Base-by-base conservation (phyloP, 169 alveolate genomes). In the Babesia bovis region DNA sequence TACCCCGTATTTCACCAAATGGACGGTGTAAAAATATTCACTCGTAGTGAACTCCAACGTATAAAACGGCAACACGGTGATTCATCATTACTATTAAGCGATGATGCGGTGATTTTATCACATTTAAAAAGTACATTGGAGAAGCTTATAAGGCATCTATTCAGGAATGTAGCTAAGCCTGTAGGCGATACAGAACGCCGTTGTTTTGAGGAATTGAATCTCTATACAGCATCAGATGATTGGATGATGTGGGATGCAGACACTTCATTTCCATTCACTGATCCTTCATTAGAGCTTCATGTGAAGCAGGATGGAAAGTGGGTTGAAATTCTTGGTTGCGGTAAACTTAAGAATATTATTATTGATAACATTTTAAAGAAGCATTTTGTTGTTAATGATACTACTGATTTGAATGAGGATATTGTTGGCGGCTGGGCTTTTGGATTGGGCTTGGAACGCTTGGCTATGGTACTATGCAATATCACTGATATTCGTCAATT, bases 1-100 rank as follows among this genome's bases (percentile, higher is more conserved):
- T 95, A 91, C 55, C 98, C 98, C 21, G 96, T 93, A 44, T 95
- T 95, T 81, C 98, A 95, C 78, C 93, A 95, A 66, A 81, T 94
- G 85, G 97, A 94, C 77, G 97, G 97, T 4, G 66, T 69, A 44
- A 49, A 74, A 55, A 49, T 89, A 4, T 81, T 81, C 47, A 38
- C 79, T 1, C 49, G 73, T 21, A 12, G 63, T 47, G 87, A 59
- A 66, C 58, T 33, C 32, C 85, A 51, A 56, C 17, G 15, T 40
- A 52, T 84, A 45, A 75, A 58, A 77, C 32, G 15, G 74, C 52
- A 50, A 6, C 25, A 68, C n/a, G 45, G 49, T 7, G 26, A 38
- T 12, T 25, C 21, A 6, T 5, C 40, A 0, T 19, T 17, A 47
- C n/a, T 17, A 15, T 12, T 4, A 15, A 47, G 21, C 21, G 56